phyloP scores from a whole-genome alignment of 2,329 filamentous ascomycete genomes.

The Fusarium sp. region DNA sequence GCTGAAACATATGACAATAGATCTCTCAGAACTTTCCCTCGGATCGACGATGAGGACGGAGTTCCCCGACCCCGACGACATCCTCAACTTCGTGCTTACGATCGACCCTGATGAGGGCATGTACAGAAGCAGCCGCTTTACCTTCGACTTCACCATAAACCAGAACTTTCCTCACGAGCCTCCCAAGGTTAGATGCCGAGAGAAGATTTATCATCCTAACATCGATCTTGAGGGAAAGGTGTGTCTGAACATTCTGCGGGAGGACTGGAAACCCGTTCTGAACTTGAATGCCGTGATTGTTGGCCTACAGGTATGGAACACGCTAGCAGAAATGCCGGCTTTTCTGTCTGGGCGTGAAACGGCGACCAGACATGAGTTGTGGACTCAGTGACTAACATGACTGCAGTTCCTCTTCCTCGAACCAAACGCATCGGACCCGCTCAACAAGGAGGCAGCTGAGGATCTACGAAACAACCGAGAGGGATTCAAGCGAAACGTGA shows the following conservation, averaged over 20 bases:
- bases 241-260: conserved; percentile 94
- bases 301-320: conserved; percentile 77
- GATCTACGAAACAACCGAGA: conserved; percentile 89
- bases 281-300: conserved; percentile 98
- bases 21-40: conserved; percentile 84
- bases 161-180: conserved; percentile 97
- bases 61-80: conserved; percentile 86
- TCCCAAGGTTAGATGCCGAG: conserved; percentile 94
- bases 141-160: conserved; percentile 92
- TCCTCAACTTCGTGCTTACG: conserved; percentile 84
- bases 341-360: background rate
- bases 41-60: conserved; percentile 84
- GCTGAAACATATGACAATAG: conserved; percentile 58
- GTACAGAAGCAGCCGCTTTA: conserved; percentile 90
- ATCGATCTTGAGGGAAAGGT: conserved; percentile 98
- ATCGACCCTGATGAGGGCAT: conserved; percentile 88
- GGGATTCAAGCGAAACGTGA: conserved; percentile 91
- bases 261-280: conserved; percentile 99
- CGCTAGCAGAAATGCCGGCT: background rate
- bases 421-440: conserved; percentile 95
- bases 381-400: conserved; percentile 39
- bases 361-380: background rate
- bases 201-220: conserved; percentile 99
- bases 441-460: conserved; percentile 98
- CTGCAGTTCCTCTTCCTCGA: conserved; percentile 93